Base-by-base conservation (phyloP, 2,329 filamentous ascomycete genomes). In the Fusarium falciforme region DNA sequence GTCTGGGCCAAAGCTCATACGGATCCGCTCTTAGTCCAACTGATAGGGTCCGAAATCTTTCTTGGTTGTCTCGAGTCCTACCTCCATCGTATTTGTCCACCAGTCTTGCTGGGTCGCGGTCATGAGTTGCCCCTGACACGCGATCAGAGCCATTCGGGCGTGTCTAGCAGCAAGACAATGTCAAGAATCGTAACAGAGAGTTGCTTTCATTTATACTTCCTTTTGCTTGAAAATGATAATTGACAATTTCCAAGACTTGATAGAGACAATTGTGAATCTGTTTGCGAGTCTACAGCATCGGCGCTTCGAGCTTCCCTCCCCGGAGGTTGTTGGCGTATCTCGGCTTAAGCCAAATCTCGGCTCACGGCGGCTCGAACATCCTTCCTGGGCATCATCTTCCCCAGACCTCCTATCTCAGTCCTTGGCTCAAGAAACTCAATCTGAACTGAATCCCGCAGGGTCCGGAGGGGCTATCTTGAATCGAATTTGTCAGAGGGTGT, bases 261-360 rank as follows among this genome's bases (percentile, higher is more conserved):
- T 9, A 31, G 4, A 5, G 6, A 31, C 17, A 9, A 20, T 12
- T 6, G 47, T 14, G 27, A 52, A 31, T 31, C 10, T 1, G 8
- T 20, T 9, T 11, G 2, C 0, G 10, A 31, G 6, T 52, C 47
- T 5, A 20, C 17, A 14, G 47, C 25, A 10, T 52, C 17, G 17
- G 29, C 47, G 47, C 47, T 52, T 52, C 47, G 47, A 52, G 11
- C 47, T 52, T 52, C 47, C 47, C 17, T 52, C 47, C 42, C 27
- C 10, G 17, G 17, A 29, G n/a, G 47, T 1, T 1, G 1, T 6
- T n/a, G 16, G 3, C 6, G 16, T n/a, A 1, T 31, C 47, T 20
- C 47, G 47, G 47, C 47, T 20, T 52, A 20, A 31, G 27, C 25
- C 16, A 31, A 52, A 8, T 29, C 17, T 31, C 47, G 47, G 47